Base-by-base conservation (phyloP, 2,329 filamentous ascomycete genomes). In the Fusarium pininemorale region DNA sequence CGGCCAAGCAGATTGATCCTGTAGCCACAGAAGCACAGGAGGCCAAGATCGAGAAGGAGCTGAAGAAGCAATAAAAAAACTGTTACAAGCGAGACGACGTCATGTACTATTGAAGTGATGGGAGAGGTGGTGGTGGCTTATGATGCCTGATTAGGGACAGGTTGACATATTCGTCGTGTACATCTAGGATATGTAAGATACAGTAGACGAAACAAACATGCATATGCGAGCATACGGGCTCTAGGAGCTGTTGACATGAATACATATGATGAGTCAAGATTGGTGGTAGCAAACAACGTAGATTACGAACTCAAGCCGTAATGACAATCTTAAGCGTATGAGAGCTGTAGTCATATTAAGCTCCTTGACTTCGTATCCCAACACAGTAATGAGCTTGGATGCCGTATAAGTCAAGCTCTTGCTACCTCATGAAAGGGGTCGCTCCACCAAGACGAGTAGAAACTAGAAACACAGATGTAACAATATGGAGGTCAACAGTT, bases 171-270 rank as follows among this genome's bases (percentile, higher is more conserved):
- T 74, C 64, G 71, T 64, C 66, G 63, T 78, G 77, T 78, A 78
- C 62, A 78, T 73, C 63, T 75, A 76, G 69, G 70, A 70, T 47
- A 75, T 78, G 74, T 78, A 78, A 76, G 69, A 78, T 78, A 78
- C 51, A 70, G 63, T 65, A 66, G 63, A 69, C 63, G 63, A 74
- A 51, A n/a, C 44, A 58, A 47, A 70, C 47, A 55, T 55, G 62
- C 41, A 68, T 59, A 57, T 67, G 53, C 32, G 50, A 59, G 48
- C 63, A 50, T 55, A 64, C 48, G 47, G 58, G 35, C 35, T 50
- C 26, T 20, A 54, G 56, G 53, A 66, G 28, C 28, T 50, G 26
- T 42, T 30, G 47, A 63, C 20, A 47, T 41, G 30, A 48, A 56
- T 64, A 42, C 58, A 47, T 14, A 35, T 57, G 38, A 37, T 39